These are phyloP conservation scores for Dentipellis fragilis DNA, from an alignment of 768 basidiomycete genomes.

Conservation along the genomic window DNA sequence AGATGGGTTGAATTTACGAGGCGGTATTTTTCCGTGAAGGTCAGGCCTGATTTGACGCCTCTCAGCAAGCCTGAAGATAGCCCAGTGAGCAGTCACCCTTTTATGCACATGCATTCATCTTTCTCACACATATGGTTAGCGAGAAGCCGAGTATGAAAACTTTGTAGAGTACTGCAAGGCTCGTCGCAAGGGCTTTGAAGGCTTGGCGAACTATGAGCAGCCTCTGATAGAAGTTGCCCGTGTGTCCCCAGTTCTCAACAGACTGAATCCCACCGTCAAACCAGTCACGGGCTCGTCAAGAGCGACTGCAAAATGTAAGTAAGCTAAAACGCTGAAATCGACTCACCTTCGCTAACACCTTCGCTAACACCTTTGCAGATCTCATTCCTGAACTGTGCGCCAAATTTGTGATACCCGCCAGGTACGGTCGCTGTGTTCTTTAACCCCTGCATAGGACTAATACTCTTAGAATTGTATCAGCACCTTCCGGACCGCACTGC, in stretches of 20 bases:
- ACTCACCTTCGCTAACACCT: conserved; percentile 12
- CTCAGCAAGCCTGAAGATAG: conserved; percentile 60
- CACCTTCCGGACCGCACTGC: conserved; percentile 53
- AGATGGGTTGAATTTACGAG: conserved; percentile 67
- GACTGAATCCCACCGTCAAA: conserved; percentile 45
- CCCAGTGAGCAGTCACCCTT: conserved; percentile 33
- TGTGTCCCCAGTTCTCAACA: conserved; percentile 41
- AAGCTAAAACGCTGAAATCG: conserved; percentile 9
- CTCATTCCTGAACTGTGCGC: conserved; percentile 78
- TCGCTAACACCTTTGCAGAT: conserved; percentile 31
- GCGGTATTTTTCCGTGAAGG: conserved; percentile 45
- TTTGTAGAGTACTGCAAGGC: conserved; percentile 60
- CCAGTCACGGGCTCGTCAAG: conserved; percentile 26
- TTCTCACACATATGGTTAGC: conserved; percentile 27
- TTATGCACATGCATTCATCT: background rate
- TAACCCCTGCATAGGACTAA: background rate
- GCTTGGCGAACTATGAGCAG: conserved; percentile 51
- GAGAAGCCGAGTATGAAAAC: conserved; percentile 49
- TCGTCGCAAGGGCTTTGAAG: conserved; percentile 51
- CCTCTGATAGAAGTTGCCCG: conserved; percentile 62
- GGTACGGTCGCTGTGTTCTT: conserved; percentile 28
- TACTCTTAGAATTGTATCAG: conserved; percentile 24
- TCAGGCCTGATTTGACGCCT: conserved; percentile 64
- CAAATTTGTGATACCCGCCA: conserved; percentile 63
- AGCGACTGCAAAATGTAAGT: conserved; percentile 52